phyloP scores from a whole-genome alignment of 257 asterid genomes.

The Gardenia jasminoides region DNA sequence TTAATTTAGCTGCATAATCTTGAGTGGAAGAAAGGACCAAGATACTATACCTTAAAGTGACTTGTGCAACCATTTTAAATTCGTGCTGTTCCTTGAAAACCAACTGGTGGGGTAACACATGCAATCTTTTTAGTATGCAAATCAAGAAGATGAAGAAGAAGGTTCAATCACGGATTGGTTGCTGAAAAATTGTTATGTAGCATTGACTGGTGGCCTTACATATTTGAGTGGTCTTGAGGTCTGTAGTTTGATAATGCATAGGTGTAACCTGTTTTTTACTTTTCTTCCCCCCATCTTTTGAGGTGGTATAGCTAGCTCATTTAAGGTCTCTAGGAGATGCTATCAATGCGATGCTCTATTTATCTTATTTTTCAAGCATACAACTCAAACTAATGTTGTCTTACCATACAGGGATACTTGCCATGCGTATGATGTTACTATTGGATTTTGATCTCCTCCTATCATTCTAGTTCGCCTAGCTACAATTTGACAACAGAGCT shows the following conservation, averaged over 20 bases:
- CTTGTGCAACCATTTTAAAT: neutral
- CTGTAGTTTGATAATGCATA: neutral
- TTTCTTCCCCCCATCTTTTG: neutral
- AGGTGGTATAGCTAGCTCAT: neutral
- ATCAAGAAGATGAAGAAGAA: no score
- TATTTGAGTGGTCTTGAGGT: neutral
- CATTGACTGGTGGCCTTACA: neutral
- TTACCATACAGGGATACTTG: neutral
- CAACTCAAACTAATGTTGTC: neutral
- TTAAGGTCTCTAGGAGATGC: neutral
- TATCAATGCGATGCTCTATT: neutral
- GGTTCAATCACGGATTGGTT: neutral
- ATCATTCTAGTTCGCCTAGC: neutral
- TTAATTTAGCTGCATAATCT: neutral
- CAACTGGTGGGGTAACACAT: no score
- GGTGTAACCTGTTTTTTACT: neutral
- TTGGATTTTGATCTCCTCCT: neutral
- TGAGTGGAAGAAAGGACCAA: neutral
- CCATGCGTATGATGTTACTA: neutral
- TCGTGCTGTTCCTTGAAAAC: neutral
- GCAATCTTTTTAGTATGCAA: neutral
- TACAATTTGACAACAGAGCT: neutral
- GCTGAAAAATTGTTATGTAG: neutral
- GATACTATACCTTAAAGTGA: neutral
- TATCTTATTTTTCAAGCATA: neutral